Percentiles rank a stretch among this genome's conserved stretches.
Conservation (phyloP, 2,329 filamentous ascomycete species). For the Magnaporthiopsis poae region DNA sequence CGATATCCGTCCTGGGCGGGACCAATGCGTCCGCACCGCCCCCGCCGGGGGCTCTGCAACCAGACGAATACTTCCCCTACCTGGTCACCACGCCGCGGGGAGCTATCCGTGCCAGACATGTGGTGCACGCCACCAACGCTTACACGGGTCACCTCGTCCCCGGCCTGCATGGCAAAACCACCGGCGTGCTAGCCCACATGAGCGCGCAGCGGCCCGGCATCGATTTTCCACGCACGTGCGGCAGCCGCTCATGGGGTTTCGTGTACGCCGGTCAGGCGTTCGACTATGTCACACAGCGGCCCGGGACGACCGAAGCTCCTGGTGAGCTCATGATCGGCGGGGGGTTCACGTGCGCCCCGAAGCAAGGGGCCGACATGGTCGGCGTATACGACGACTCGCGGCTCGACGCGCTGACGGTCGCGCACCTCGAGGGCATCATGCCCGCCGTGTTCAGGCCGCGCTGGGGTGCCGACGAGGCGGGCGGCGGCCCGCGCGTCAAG, state of each 20-base stretch:
- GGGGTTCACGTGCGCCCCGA: conserved; percentile 33
- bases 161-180: conserved; percentile 32
- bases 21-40: conserved; percentile 43
- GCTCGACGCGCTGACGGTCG: conserved; percentile 28
- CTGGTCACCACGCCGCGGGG: conserved; percentile 16
- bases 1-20: conserved; percentile 41
- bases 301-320: conserved; percentile 2
- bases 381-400: conserved; percentile 37
- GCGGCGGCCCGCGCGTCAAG: conserved; percentile 17
- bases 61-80: conserved; percentile 9
- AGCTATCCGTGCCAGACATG: conserved; percentile 12
- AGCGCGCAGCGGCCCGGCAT: conserved; percentile 35
- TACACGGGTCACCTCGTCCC: conserved; percentile 18
- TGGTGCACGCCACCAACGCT: conserved; percentile 21
- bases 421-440: conserved; percentile 32
- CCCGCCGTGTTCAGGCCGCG: conserved; percentile 29
- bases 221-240: conserved; percentile 17
- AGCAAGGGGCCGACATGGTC: conserved; percentile 34
- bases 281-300: too few species aligned
- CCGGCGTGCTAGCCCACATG: conserved; percentile 39
- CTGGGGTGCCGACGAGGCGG: conserved; percentile 22
- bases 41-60: conserved; percentile 33
- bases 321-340: conserved; percentile 47
- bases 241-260: too few species aligned
- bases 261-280: too few species aligned